phyloP scores from a whole-genome alignment of 2,329 filamentous ascomycete species.

The Scolecobasidium constrictum region DNA sequence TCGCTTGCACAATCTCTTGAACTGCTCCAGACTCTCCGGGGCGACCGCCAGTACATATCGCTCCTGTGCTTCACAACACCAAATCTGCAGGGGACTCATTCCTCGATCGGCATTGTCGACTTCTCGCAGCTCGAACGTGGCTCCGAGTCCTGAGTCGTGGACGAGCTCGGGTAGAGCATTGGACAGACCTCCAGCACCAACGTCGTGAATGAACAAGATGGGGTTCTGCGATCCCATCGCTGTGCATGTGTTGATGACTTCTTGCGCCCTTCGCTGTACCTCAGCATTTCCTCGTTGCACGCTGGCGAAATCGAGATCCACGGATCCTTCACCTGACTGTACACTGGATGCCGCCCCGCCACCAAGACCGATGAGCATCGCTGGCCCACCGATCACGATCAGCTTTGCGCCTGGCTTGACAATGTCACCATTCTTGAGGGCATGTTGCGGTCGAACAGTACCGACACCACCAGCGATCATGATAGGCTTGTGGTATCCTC shows the following conservation, averaged over 20 bases:
- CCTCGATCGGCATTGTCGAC: conserved; percentile 81
- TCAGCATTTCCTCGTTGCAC: conserved; percentile 96
- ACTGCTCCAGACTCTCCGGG: conserved; percentile 62
- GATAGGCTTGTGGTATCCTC: conserved; percentile 96
- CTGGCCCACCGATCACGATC: conserved; percentile 87
- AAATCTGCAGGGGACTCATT: conserved; percentile 94
- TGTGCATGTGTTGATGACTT: conserved; percentile 93
- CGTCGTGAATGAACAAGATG: conserved; percentile 95
- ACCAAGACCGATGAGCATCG: conserved; percentile 94
- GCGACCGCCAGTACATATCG: conserved; percentile 88
- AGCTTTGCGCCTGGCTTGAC: conserved; percentile 83
- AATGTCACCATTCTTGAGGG: conserved; percentile 68
- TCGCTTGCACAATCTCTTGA: conserved; percentile 58
- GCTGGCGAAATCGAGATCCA: conserved; percentile 91
- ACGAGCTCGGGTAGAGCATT: conserved; percentile 82
- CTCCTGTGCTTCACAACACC: conserved; percentile 96
- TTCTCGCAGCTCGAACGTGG: conserved; percentile 87
- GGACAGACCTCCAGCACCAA: conserved; percentile 82
- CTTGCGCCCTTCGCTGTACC: conserved; percentile 88
- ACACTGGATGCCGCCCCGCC: conserved; percentile 91
- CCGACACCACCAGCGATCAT: conserved; percentile 96
- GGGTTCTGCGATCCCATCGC: conserved; percentile 76
- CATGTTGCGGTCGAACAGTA: conserved; percentile 81
- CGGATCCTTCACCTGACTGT: conserved; percentile 75
- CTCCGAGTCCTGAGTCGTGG: conserved; percentile 83